A percentile compares a stretch with the other conserved stretches of the same genome.
Conservation (phyloP, 345 rosid genomes). For the Heritiera fomes region DNA sequence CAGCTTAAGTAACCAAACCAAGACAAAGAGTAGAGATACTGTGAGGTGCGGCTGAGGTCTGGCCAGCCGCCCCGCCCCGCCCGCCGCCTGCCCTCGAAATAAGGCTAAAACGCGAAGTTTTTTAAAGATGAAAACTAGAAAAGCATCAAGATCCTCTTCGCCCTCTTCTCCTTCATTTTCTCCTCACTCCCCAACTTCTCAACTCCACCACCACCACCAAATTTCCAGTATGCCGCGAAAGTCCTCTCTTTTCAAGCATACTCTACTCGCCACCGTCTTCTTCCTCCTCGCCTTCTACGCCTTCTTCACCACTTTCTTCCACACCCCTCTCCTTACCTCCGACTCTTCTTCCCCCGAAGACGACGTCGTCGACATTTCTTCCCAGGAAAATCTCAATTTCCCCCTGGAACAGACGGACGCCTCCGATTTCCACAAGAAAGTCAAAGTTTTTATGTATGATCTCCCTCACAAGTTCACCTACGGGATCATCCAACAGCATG, state of each 20-base stretch:
- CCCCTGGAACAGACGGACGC: constrained; percentile 3
- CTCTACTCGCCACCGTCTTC: constrained; percentile 45
- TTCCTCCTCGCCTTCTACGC: constrained; percentile 62
- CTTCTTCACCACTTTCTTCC: constrained; percentile 61
- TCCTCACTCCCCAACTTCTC: not conserved
- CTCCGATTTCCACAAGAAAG: constrained; percentile 17
- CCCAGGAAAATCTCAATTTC: constrained; percentile 11
- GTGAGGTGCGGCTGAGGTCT: not conserved
- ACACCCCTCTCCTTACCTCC: constrained; percentile 42
- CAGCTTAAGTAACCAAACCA: no score
- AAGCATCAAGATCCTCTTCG: constrained; percentile 19
- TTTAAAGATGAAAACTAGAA: constrained; percentile 22
- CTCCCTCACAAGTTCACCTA: constrained; percentile 76
- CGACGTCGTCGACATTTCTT: constrained; percentile 24
- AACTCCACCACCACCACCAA: not conserved
- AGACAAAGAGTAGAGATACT: no score
- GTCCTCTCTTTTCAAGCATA: constrained; percentile 66
- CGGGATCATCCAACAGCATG: constrained; percentile 75
- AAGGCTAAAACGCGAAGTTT: not conserved
- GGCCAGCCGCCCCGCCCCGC: not conserved
- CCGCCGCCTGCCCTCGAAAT: no score
- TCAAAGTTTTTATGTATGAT: constrained; percentile 75
- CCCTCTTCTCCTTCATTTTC: constrained; percentile 14
- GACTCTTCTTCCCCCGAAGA: constrained; percentile 28
- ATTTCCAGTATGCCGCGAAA: constrained; percentile 65